Evolutionary conservation across 164 flowering plant species (phyloP).

Genomic region (Akebia trifoliata): DNA sequence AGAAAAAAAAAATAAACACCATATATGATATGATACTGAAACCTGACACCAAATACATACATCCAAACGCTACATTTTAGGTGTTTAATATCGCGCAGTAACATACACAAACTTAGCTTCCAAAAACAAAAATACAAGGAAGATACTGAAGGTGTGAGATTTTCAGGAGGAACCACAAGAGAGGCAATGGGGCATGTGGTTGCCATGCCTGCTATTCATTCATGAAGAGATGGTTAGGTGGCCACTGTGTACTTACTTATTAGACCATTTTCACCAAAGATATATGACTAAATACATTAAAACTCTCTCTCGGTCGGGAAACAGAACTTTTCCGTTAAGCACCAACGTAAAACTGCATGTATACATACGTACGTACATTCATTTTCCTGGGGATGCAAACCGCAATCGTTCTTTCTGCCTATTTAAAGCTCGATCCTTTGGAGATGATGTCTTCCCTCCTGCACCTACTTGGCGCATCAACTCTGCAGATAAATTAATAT

Average conservation of each 20-base stretch:
- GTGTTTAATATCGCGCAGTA: slow-evolving; percentile 12
- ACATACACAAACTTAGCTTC: slow-evolving; percentile 23
- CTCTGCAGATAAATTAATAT: slow-evolving; percentile 23
- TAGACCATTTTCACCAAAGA: slow-evolving; percentile 17
- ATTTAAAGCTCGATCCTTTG: slow-evolving; percentile 35
- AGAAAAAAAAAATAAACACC: no score
- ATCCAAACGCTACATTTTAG: slow-evolving; percentile 2
- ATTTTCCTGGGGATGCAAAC: slow-evolving; percentile 48
- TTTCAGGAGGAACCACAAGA: slow-evolving; percentile 13
- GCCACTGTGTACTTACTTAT: slow-evolving; percentile 3
- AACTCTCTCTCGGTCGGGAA: slow-evolving; percentile 8
- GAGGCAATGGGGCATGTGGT: slow-evolving; percentile 7
- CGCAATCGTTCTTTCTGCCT: slow-evolving; percentile 34
- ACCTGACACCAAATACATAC: no score
- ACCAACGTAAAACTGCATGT: no score
- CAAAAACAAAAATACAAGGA: slow-evolving; percentile 11
- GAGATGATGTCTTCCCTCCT: slow-evolving; percentile 45
- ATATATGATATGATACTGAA: no score
- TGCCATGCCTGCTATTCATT: slow-evolving; percentile 9
- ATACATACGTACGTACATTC: slow-evolving; percentile 24
- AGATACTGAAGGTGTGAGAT: slow-evolving; percentile 9
- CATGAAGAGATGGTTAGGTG: slow-evolving; percentile 11
- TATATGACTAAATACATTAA: slow-evolving; percentile 22
- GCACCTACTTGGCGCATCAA: slow-evolving; percentile 50
- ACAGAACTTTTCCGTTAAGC: slow-evolving; percentile 12